Evolutionary conservation across 2,329 filamentous ascomycete genomes (phyloP).

Genomic region (Sphaerulina populicola): DNA sequence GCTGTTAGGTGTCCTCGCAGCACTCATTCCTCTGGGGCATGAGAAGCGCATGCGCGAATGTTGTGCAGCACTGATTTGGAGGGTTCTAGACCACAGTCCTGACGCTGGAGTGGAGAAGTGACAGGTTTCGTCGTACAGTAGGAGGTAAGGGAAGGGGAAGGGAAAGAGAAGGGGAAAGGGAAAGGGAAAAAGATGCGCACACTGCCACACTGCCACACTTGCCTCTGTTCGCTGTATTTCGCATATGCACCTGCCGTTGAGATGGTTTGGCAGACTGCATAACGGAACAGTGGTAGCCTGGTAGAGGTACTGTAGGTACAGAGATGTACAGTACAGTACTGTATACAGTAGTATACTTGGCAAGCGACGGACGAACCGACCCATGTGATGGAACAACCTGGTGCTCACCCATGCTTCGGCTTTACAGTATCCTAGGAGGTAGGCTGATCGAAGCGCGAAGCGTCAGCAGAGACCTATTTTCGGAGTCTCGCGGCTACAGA

Average conservation of each 20-base stretch:
- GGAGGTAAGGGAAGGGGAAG: neutral
- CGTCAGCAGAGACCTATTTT: neutral
- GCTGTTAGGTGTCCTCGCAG: neutral
- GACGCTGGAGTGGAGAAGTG: neutral
- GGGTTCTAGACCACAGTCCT: neutral
- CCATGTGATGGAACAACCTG: too few species aligned
- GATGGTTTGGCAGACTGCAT: neutral
- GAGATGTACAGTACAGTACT: too few species aligned
- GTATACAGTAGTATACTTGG: neutral
- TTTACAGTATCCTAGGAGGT: too few species aligned
- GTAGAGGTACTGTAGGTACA: too few species aligned
- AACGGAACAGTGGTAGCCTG: neutral
- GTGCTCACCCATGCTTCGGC: neutral
- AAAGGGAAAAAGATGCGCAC: too few species aligned
- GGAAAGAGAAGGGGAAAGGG: too few species aligned
- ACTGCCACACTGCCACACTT: neutral
- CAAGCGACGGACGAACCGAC: neutral
- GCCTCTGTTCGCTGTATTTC: neutral
- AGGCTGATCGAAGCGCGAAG: neutral
- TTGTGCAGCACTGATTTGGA: conserved; percentile 1
- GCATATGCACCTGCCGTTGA: neutral
- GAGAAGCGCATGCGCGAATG: neutral
- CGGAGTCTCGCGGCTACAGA: neutral
- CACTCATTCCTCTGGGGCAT: neutral
- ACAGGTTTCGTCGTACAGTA: neutral